Evolutionary conservation across 2,329 filamentous ascomycete genomes (phyloP).

Genomic region (Pseudodiploospora longispora): DNA sequence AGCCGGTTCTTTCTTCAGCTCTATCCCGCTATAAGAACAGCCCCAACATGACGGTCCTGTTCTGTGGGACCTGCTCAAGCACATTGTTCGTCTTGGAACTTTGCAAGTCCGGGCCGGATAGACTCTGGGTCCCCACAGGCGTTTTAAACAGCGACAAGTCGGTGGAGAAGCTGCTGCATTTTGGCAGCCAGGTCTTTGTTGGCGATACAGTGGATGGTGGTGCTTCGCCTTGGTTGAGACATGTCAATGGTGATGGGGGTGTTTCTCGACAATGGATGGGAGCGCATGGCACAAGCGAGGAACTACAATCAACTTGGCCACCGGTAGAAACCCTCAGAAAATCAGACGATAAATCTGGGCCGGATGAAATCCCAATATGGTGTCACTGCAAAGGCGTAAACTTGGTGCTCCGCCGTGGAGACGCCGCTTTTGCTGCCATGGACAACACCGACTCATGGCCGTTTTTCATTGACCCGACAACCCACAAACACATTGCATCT

Average conservation of each 20-base stretch:
- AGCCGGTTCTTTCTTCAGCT: conserved; percentile 20
- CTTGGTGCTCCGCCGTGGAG: conserved; percentile 28
- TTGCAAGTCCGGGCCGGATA: conserved; percentile 1
- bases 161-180: conserved; percentile 19
- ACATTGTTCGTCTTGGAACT: conserved; percentile 32
- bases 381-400: conserved; percentile 41
- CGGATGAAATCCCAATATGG: conserved; percentile 25
- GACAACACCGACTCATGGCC: conserved; percentile 23
- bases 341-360: conserved; percentile 10
- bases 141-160: conserved; percentile 21
- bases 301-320: conserved; percentile 25
- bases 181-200: conserved; percentile 34
- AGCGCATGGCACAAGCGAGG: conserved; percentile 13
- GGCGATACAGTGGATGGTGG: conserved; percentile 46
- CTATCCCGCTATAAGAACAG: conserved; percentile 28
- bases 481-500: conserved; percentile 28
- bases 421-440: conserved; percentile 20
- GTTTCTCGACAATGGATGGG: conserved; percentile 19
- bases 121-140: conserved; percentile 29
- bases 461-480: conserved; percentile 34
- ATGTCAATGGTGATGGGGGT: conserved; percentile 22
- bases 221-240: conserved; percentile 36
- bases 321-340: conserved; percentile 4
- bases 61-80: conserved; percentile 36
- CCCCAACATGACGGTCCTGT: conserved; percentile 22